Evolutionary conservation across 2,329 filamentous ascomycete species (phyloP).

Genomic region (Fusarium luffae): DNA sequence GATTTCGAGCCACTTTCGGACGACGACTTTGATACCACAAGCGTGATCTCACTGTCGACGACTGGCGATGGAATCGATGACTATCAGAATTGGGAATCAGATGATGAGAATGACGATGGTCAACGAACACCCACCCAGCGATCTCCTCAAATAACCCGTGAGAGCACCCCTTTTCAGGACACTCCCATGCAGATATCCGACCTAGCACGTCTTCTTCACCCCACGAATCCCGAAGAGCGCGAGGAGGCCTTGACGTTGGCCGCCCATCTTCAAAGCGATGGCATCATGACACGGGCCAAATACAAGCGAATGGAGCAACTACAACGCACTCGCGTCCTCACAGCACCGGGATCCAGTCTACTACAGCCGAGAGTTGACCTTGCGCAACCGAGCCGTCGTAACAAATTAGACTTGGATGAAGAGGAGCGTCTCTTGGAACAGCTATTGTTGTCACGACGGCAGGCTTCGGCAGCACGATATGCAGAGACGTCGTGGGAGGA

Average conservation of each 20-base stretch:
- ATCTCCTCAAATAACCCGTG: constrained; percentile 60
- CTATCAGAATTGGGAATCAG: constrained; percentile 61
- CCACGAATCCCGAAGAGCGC: constrained; percentile 78
- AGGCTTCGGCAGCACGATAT: constrained; percentile 29
- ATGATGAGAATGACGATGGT: constrained; percentile 58
- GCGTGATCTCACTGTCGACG: constrained; percentile 72
- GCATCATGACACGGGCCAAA: constrained; percentile 82
- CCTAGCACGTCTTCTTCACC: constrained; percentile 84
- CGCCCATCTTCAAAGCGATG: constrained; percentile 77
- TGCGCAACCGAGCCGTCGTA: constrained; percentile 36
- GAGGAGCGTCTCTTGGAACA: constrained; percentile 71
- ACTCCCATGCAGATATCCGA: constrained; percentile 72
- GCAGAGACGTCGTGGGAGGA: constrained; percentile 67
- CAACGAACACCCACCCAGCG: constrained; percentile 79
- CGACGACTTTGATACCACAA: constrained; percentile 79
- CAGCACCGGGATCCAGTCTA: constrained; percentile 46
- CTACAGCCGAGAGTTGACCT: constrained; percentile 25
- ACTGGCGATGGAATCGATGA: constrained; percentile 57
- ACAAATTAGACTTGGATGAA: constrained; percentile 65
- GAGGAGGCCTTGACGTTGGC: constrained; percentile 85
- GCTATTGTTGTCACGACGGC: constrained; percentile 65
- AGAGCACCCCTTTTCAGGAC: constrained; percentile 70
- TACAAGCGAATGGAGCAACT: constrained; percentile 76
- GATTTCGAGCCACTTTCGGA: constrained; percentile 72
- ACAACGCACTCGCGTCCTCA: constrained; percentile 73